Percentiles rank a stretch among this genome's conserved stretches.
These are phyloP conservation scores for Saprolegnia diclina DNA, from an alignment of 352 stramenopile species.

Conservation along the genomic window DNA sequence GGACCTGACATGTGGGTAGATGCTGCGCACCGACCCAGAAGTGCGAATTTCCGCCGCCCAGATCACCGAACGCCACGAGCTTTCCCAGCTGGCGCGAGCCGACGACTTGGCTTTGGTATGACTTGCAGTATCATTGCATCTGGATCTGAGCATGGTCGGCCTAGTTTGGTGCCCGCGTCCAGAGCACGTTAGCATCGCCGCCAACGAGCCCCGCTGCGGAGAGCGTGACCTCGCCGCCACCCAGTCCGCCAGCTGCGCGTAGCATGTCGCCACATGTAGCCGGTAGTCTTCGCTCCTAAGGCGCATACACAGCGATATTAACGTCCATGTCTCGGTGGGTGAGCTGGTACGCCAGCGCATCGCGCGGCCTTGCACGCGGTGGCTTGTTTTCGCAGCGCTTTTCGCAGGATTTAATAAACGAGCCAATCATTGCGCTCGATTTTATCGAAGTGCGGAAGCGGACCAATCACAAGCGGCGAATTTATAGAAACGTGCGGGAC, in stretches of 20 bases:
- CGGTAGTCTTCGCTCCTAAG: no score
- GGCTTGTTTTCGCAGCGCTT: not conserved
- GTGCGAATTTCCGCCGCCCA: constrained; percentile 38
- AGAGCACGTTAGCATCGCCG: no score
- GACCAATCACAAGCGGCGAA: not conserved
- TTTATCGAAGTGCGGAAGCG: not conserved
- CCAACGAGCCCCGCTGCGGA: no score
- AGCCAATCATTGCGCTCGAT: not conserved
- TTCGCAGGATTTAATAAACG: not conserved
- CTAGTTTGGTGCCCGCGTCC: no score
- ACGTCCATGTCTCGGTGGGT: no score
- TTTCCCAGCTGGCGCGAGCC: not conserved
- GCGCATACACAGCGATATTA: no score
- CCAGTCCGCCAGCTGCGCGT: no score
- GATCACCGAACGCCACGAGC: constrained; percentile 34
- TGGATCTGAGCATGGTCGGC: not conserved
- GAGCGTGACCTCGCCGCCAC: no score
- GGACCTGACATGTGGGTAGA: constrained; percentile 32
- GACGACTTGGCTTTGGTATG: not conserved
- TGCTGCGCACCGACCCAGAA: constrained; percentile 50
- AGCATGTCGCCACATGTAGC: no score
- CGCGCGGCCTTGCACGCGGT: no score
- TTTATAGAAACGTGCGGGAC: not conserved
- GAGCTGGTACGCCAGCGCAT: no score
- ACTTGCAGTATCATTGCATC: not conserved